Evolutionary conservation across 257 asterid species (phyloP), one percentile per base, ranked within the genome.

Genomic region (Ocimum tenuiflorum): DNA sequence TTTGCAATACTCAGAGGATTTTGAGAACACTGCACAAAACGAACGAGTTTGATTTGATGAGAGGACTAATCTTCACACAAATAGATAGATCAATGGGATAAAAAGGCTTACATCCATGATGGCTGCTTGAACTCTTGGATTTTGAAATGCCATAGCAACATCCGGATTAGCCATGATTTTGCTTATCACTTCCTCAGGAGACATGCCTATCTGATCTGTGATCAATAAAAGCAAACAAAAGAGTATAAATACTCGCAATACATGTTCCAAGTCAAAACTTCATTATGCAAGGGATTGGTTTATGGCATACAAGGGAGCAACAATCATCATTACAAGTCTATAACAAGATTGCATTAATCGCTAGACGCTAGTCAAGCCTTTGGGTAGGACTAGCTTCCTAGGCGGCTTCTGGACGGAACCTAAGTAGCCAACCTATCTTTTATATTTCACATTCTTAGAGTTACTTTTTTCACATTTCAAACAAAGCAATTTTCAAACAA

Each of bases 61-160:
- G 31, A 1, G 31, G 31, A 4, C 3, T 27, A 2, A 27, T 41
- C 45, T 27, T 36, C 2, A 4, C 11, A 19, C 31, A 35, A 19
- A 35, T 11, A 4, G 57, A 17, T 27, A 6, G 18, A n/a, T 10
- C 0, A 31, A 18, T 1, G 53, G 42, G 56, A 46, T 14, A 69
- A 47, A 57, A 29, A 62, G 49, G 64, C 91, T 72, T 79, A 89
- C 98, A n/a, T 92, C 98, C 95, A 89, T 82, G 79, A 92, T 92
- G 63, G 98, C 98, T 39, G 92, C 95, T 84, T 92, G 98, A 74
- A 92, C 88, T 83, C 96, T 82, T 4, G 97, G 98, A 68, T 92
- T 92, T 81, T 92, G 98, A 77, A 92, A 92, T 31, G 98, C 97
- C 96, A 84, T 87, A 48, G 98, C 97, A 65, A 92, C 87, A 39